Percentiles rank a stretch among this genome's conserved stretches.
Conservation (phyloP, 257 asterid species). For the Nyctanthes arbortristis region DNA sequence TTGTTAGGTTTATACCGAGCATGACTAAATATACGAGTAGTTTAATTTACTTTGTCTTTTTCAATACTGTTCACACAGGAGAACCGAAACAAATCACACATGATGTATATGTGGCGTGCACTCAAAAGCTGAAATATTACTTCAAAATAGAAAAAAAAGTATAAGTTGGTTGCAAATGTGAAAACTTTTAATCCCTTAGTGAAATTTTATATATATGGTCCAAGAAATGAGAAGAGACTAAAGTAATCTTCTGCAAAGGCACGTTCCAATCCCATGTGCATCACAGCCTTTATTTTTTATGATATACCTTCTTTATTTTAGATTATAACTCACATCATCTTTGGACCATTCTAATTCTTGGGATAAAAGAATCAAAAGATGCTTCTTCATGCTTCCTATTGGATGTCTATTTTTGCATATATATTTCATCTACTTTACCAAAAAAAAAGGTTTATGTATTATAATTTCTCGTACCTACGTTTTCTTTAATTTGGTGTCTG, state of each 20-base stretch:
- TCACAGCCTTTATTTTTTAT: background rate
- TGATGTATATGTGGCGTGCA: background rate
- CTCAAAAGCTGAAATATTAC: background rate
- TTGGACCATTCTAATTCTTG: background rate
- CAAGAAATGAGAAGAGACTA: too few species aligned
- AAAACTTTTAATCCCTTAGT: background rate
- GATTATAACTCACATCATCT: background rate
- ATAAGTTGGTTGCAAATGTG: background rate
- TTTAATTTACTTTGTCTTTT: background rate
- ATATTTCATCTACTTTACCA: background rate
- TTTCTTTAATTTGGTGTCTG: too few species aligned
- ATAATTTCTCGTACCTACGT: background rate
- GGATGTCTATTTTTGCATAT: background rate
- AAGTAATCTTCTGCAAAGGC: background rate
- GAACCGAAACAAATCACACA: background rate
- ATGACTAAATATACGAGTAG: background rate
- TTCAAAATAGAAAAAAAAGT: background rate
- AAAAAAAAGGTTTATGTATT: background rate
- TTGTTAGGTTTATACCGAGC: too few species aligned
- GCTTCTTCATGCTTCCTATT: slow-evolving; percentile 1
- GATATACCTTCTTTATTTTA: background rate
- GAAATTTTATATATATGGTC: background rate
- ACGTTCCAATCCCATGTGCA: background rate
- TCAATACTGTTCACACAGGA: background rate
- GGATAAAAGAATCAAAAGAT: background rate